phyloP scores from a whole-genome alignment of 2,329 filamentous ascomycete genomes.

The Aureobasidium namibiae region DNA sequence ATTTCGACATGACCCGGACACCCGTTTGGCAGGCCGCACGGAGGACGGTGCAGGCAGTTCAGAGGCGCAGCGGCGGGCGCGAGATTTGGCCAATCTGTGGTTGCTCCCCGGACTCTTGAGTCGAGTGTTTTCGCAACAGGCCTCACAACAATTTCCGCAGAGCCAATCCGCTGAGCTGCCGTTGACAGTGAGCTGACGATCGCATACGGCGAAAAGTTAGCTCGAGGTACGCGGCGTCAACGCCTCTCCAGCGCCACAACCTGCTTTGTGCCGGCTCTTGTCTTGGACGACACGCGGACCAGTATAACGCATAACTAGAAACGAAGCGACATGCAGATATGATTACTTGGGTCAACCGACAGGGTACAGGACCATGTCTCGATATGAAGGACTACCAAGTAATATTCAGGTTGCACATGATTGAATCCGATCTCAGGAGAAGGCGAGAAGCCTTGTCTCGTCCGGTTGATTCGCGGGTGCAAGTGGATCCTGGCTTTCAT shows the following conservation, averaged over 20 bases:
- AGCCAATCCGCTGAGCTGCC: slow-evolving; percentile 2
- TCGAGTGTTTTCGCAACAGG: slow-evolving; percentile 2
- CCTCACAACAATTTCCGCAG: slow-evolving; percentile 3
- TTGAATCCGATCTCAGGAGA: slow-evolving; percentile 4
- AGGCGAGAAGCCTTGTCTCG: neutral
- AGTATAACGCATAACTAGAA: slow-evolving; percentile 4
- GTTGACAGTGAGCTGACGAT: slow-evolving; percentile 10
- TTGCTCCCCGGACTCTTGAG: slow-evolving; percentile 2
- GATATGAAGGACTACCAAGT: slow-evolving; percentile 3
- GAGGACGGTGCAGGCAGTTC: neutral
- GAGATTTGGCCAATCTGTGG: slow-evolving; percentile 11
- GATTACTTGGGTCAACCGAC: neutral
- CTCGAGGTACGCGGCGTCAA: slow-evolving; percentile 4
- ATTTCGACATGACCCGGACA: neutral
- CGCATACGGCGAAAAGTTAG: neutral
- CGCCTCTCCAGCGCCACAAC: slow-evolving; percentile 4
- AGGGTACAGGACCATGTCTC: neutral
- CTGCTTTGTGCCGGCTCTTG: slow-evolving; percentile 3
- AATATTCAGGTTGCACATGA: slow-evolving; percentile 2
- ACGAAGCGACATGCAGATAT: neutral
- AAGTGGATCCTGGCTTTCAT: neutral
- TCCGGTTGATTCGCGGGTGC: slow-evolving; percentile 3
- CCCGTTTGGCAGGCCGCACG: neutral
- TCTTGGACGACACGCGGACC: slow-evolving; percentile 8
- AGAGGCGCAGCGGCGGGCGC: slow-evolving; percentile 9